Percentiles rank a stretch among this genome's conserved stretches.
Evolutionary conservation across 2,329 filamentous ascomycete species (phyloP).

Genomic region (Paecilomyces variotii): DNA sequence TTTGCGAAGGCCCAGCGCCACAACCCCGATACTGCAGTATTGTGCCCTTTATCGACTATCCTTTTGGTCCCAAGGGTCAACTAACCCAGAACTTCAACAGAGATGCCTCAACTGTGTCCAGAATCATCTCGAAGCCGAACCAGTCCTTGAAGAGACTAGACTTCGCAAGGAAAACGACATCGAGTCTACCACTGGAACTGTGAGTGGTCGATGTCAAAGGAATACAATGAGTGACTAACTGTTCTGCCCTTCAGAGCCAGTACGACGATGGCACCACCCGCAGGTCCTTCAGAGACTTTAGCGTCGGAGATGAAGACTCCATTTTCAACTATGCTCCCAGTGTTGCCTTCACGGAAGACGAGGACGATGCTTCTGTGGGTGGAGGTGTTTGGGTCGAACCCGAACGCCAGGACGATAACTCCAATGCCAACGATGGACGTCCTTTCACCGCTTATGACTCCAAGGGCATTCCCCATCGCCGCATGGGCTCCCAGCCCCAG

Average conservation of each 20-base stretch:
- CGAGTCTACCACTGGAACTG: not conserved
- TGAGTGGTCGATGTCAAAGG: not conserved
- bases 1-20: slow-evolving; percentile 45
- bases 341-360: slow-evolving; percentile 2
- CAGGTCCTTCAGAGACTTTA: slow-evolving; percentile 3
- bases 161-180: slow-evolving; percentile 11
- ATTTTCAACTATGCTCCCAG: not conserved
- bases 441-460: slow-evolving; percentile 14
- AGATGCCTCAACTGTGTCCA: slow-evolving; percentile 35
- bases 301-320: not conserved
- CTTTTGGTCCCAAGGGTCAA: not conserved
- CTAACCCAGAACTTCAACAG: slow-evolving; percentile 17
- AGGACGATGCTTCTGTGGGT: slow-evolving; percentile 9
- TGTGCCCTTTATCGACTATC: slow-evolving; percentile 10
- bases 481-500: slow-evolving; percentile 5
- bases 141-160: slow-evolving; percentile 24
- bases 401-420: slow-evolving; percentile 1
- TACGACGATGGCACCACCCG: slow-evolving; percentile 4
- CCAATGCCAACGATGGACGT: slow-evolving; percentile 1
- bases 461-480: slow-evolving; percentile 12
- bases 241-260: slow-evolving; percentile 10
- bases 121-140: slow-evolving; percentile 22
- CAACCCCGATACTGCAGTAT: slow-evolving; percentile 39
- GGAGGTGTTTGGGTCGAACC: slow-evolving; percentile 14
- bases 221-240: not conserved